A percentile compares a stretch with the other conserved stretches of the same genome.
Evolutionary conservation across 331 rosid species (phyloP).

Genomic region (Malus hybrid): DNA sequence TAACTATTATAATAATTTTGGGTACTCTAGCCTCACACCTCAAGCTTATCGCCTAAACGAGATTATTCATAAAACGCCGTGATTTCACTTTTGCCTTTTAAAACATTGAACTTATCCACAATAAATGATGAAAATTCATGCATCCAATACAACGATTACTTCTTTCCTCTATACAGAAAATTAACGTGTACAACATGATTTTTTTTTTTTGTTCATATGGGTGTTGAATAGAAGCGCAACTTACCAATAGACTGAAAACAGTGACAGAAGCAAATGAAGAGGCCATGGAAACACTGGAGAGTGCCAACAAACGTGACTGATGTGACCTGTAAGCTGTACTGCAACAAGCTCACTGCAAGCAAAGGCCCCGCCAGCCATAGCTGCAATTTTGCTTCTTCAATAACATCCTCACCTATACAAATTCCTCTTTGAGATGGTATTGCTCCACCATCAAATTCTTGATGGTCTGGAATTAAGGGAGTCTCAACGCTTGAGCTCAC

Average conservation of each 20-base stretch:
- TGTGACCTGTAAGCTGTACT: slow-evolving; percentile 43
- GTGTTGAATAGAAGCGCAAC: too few relatives aligned
- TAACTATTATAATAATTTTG: too few relatives aligned
- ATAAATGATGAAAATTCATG: background rate
- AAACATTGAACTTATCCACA: too few relatives aligned
- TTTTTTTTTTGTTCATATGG: too few relatives aligned
- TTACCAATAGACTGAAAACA: slow-evolving; percentile 42
- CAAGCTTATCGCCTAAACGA: too few relatives aligned
- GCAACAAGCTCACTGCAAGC: slow-evolving; percentile 40
- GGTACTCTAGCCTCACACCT: too few relatives aligned
- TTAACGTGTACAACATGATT: too few relatives aligned
- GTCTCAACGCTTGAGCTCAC: background rate
- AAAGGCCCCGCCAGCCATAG: slow-evolving; percentile 49
- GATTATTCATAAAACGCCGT: too few relatives aligned
- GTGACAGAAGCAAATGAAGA: slow-evolving; percentile 45
- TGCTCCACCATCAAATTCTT: background rate
- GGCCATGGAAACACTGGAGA: slow-evolving; percentile 49
- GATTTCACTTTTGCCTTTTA: too few relatives aligned
- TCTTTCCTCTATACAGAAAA: too few relatives aligned
- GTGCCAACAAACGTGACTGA: slow-evolving; percentile 42
- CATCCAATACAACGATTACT: too few relatives aligned
- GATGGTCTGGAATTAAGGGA: background rate
- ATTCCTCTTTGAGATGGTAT: background rate
- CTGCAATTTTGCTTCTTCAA: slow-evolving; percentile 41
- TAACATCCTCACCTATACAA: background rate